Evolutionary conservation across 1,284 basidiomycete species (phyloP), one percentile per base, ranked within the genome.

Genomic region (Coniophora puteana): DNA sequence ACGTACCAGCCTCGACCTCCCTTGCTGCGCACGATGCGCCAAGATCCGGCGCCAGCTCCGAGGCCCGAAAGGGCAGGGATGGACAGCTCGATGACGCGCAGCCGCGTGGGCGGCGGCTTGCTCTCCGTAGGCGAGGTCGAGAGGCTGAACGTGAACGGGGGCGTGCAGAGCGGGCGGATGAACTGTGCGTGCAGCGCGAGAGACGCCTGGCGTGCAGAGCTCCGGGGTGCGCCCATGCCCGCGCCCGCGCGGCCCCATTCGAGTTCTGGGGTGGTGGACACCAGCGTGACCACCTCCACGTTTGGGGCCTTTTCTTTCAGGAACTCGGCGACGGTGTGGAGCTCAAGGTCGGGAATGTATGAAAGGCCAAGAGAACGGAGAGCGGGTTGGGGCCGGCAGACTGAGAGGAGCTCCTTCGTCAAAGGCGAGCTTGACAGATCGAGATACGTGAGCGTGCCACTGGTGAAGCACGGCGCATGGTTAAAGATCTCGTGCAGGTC

Each of bases 1-100:
- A 95, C 91, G 54, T 94, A 96, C 93, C 95, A 99, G 2, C 93
- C 94, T 30, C 95, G 69, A 1, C 93, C 84, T 3, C 95, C 95
- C 57, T 96, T 94, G 54, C 90, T 93, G 51, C 80, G 75, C 27
- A 98, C 74, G 44, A 91, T 87, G 44, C 86, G 79, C 95, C 95
- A 99, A 27, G 82, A 67, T 3, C 81, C 83, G 0, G 83, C 85
- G 4, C 93, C 93, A 1, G 76, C 75, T 7, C 85, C 82, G 1
- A 94, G 70, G 7, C 74, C 74, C 36, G 77, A 71, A 5, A 98
- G 74, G 50, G 90, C 74, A 4, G 79, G 71, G n/a, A 80, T 74
- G 20, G 86, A 82, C 14, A 98, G 69, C 63, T 97, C 95, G 43
- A 98, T 77, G 22, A 97, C 90, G 10, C 95, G 80, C 24, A 99